Percentiles rank a stretch among this genome's conserved stretches.
These are phyloP conservation scores for Lichenothelia convexa DNA, from an alignment of 495 filamentous ascomycete genomes.

Conservation along the genomic window DNA sequence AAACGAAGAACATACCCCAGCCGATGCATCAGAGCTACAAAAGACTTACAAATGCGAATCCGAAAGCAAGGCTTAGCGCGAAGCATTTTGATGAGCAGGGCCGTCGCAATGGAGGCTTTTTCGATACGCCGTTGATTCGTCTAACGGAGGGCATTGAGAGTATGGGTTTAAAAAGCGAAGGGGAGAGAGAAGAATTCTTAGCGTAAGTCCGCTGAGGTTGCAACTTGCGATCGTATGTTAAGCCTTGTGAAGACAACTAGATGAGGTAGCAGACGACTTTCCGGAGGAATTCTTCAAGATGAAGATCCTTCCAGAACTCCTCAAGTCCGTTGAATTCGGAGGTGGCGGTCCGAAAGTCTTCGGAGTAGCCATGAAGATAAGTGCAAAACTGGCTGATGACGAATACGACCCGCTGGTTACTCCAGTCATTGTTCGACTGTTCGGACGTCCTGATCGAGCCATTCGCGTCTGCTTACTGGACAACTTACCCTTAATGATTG, in stretches of 20 bases:
- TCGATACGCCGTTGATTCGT: slow-evolving; percentile 79
- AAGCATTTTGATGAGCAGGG: slow-evolving; percentile 84
- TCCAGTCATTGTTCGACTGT: slow-evolving; percentile 72
- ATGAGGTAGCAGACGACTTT: slow-evolving; percentile 76
- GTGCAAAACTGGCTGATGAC: slow-evolving; percentile 65
- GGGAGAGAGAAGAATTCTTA: slow-evolving; percentile 70
- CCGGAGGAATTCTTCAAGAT: slow-evolving; percentile 95
- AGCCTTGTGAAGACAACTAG: slow-evolving; percentile 44
- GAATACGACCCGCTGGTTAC: slow-evolving; percentile 75
- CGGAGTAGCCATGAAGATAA: slow-evolving; percentile 71
- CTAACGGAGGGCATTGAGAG: slow-evolving; percentile 83
- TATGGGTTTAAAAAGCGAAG: slow-evolving; percentile 68
- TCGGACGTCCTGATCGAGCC: slow-evolving; percentile 79
- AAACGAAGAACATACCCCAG: slow-evolving; percentile 72
- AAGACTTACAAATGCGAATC: slow-evolving; percentile 68
- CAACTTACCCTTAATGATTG: slow-evolving; percentile 79
- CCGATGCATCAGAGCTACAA: slow-evolving; percentile 81
- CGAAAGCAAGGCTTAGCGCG: slow-evolving; percentile 68
- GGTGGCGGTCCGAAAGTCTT: slow-evolving; percentile 91
- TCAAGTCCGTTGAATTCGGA: slow-evolving; percentile 94
- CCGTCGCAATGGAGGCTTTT: slow-evolving; percentile 63
- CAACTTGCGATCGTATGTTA: background rate
- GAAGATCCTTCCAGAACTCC: slow-evolving; percentile 86
- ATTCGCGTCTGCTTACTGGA: slow-evolving; percentile 84
- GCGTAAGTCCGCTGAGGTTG: slow-evolving; percentile 34